These are phyloP conservation scores for Asparagopsis taxiformis DNA, from an alignment of 31 red algal genomes.

Conservation along the genomic window DNA sequence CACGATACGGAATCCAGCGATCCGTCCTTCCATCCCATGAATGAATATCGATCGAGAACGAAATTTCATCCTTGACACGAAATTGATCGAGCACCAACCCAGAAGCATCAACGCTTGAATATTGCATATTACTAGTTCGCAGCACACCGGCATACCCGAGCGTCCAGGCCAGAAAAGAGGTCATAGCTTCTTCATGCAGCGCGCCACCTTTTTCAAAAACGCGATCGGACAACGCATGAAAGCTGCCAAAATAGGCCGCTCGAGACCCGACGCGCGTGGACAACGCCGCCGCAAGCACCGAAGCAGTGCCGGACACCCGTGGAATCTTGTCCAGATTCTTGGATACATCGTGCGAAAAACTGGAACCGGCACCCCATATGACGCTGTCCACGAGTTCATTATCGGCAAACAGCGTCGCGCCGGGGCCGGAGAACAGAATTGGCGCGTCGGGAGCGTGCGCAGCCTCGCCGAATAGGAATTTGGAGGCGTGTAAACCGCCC, in stretches of 20 bases:
- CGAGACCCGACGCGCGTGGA: conserved; percentile 41
- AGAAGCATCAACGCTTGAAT: conserved; percentile 10
- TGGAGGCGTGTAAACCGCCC: conserved; percentile 35
- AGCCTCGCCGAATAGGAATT: conserved; percentile 19
- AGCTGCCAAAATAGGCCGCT: conserved; percentile 49
- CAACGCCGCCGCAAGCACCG: conserved; percentile 71
- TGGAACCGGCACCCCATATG: conserved; percentile 65
- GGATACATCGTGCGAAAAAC: conserved; percentile 18
- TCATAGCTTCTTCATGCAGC: conserved; percentile 27
- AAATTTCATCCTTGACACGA: conserved; percentile 63
- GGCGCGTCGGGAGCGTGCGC: neutral
- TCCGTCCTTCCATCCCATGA: conserved; percentile 38
- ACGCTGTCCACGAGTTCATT: conserved; percentile 76
- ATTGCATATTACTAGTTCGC: conserved; percentile 15
- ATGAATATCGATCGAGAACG: conserved; percentile 55
- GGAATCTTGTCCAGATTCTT: conserved; percentile 26
- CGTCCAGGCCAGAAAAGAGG: conserved; percentile 58
- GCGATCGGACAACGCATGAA: conserved; percentile 41
- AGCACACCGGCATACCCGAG: conserved; percentile 58
- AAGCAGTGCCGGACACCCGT: conserved; percentile 34
- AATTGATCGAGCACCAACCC: conserved; percentile 18
- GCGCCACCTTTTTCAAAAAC: conserved; percentile 20
- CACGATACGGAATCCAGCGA: conserved; percentile 41
- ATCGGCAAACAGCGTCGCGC: conserved; percentile 59
- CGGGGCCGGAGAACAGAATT: conserved; percentile 62